Base-by-base conservation (phyloP, 2,329 filamentous ascomycete species). In the Amauroascus niger region DNA sequence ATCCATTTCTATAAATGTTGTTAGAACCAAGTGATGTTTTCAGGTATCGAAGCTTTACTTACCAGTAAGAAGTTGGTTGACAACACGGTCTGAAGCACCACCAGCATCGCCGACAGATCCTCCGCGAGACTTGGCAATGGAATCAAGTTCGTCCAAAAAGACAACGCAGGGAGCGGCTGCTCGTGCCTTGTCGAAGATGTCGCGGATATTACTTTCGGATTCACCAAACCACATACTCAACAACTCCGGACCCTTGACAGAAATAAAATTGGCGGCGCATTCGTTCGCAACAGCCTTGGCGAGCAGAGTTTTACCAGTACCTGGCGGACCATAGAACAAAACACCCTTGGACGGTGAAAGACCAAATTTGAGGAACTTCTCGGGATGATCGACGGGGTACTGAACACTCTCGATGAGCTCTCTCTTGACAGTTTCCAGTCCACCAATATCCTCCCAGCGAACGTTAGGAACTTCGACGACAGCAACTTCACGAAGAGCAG, bases 161-260 rank as follows among this genome's bases (percentile, higher is more conserved):
- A 98, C 93, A 59, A 98, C 88, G 65, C 94, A 98, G 74, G 93
- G 93, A 65, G 93, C 93, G 57, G 94, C 93, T 59, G 93, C 94
- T 69, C 93, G 88, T 61, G 93, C 93, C 83, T 97, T 98, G 82
- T 98, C 93, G 73, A 98, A 98, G 66, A 98, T 98, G 71, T 98
- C 93, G 69, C 93, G 88, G 61, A 98, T 97, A 76, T 98, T 98
- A 82, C 88, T 95, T 77, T 98, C 94, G 52, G 93, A 98, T 77
- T 98, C 93, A 84, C 93, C 93, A 69, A 98, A 98, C 93, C 93
- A 98, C 93, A 98, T 98, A 72, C 89, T 96, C 65, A 98, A 82
- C 66, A 98, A 80, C 73, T 98, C 93, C 55, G 93, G 94, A 58
- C 93, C 93, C 83, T 98, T 98, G 74, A 98, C 86, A 39, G 93